These are phyloP conservation scores for Phytopythium oedochilum DNA, from an alignment of 352 stramenopile genomes.

Conservation along the genomic window DNA sequence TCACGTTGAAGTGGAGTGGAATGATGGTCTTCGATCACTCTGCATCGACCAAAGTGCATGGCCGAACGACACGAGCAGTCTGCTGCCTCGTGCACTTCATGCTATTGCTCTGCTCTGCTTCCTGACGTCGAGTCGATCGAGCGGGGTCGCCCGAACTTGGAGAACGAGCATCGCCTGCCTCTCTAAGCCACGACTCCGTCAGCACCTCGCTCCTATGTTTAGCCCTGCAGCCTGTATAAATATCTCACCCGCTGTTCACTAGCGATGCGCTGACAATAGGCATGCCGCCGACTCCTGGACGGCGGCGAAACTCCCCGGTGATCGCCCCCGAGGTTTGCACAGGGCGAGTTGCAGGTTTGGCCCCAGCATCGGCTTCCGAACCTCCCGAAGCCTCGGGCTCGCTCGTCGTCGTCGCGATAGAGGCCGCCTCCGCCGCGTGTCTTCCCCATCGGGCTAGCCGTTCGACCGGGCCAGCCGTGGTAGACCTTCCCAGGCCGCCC, in stretches of 20 bases:
- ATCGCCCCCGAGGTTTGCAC: not conserved
- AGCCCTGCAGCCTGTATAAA: not conserved
- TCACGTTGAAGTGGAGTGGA: no score
- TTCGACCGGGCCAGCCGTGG: constrained; percentile 4
- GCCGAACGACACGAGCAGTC: no score
- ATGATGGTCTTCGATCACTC: no score
- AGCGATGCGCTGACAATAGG: constrained; percentile 1
- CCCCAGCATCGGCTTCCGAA: not conserved
- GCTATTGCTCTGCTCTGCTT: no score
- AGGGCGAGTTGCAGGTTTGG: not conserved
- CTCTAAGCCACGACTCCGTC: no score
- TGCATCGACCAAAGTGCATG: no score
- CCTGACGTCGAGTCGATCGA: no score
- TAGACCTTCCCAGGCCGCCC: not conserved
- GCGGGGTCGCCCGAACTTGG: no score
- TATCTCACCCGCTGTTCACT: not conserved
- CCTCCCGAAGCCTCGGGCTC: not conserved
- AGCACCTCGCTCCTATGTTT: no score
- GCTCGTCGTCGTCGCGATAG: not conserved
- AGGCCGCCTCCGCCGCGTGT: constrained; percentile 4
- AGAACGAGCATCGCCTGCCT: no score
- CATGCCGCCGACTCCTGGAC: not conserved
- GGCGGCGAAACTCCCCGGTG: not conserved
- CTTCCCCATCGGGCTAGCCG: constrained; percentile 3
- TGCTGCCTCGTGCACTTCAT: no score